Evolutionary conservation across 2,329 filamentous ascomycete genomes (phyloP).

Genomic region (Cryphonectria radicalis): DNA sequence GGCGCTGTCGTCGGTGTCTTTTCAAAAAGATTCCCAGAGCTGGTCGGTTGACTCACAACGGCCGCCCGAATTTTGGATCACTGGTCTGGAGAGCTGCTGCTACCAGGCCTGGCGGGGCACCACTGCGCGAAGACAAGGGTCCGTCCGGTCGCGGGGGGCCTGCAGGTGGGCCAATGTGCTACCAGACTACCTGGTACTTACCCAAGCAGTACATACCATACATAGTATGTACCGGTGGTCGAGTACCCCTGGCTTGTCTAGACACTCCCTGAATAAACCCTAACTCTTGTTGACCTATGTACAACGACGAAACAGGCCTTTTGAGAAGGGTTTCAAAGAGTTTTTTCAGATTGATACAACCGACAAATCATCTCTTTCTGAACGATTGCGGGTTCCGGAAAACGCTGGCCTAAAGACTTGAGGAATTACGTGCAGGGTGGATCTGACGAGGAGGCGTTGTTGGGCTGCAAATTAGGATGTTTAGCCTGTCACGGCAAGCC

Average conservation of each 20-base stretch:
- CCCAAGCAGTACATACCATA: not conserved
- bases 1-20: slow-evolving; percentile 8
- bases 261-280: not conserved
- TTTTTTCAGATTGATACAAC: too few relatives aligned
- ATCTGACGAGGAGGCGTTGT: slow-evolving; percentile 15
- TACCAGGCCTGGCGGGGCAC: slow-evolving; percentile 15
- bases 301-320: not conserved
- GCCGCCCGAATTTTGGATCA: slow-evolving; percentile 25
- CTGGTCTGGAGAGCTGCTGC: slow-evolving; percentile 12
- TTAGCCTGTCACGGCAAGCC: slow-evolving; percentile 24
- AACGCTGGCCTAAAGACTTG: too few relatives aligned
- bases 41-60: slow-evolving; percentile 24
- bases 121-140: not conserved
- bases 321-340: not conserved
- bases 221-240: not conserved
- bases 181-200: not conserved
- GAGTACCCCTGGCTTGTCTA: not conserved
- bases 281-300: not conserved
- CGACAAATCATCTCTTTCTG: not conserved
- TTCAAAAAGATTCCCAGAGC: slow-evolving; percentile 14
- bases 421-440: not conserved
- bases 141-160: slow-evolving; percentile 2
- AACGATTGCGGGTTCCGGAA: not conserved
- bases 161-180: slow-evolving; percentile 1
- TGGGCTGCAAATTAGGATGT: slow-evolving; percentile 7